Percentiles rank a stretch among this genome's conserved stretches.
Conservation (phyloP, 257 asterid species). For the Thymus mandschuricus region DNA sequence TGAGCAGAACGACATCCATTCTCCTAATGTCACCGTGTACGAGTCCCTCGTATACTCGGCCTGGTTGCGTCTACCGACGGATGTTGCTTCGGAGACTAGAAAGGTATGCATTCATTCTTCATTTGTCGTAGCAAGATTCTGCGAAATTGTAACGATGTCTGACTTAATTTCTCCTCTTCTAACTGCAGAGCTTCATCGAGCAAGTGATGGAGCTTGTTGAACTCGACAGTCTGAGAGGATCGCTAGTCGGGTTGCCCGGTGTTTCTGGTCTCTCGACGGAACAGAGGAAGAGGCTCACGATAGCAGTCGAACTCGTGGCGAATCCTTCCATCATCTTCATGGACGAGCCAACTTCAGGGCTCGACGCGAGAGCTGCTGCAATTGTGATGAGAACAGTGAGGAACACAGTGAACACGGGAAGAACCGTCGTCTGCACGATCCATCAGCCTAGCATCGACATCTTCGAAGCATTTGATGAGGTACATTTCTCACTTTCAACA, state of each 20-base stretch:
- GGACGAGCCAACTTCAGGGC: constrained; percentile 73
- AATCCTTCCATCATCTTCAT: constrained; percentile 66
- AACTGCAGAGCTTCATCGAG: constrained; percentile 53
- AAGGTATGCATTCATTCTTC: constrained; percentile 31
- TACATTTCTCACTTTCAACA: neutral
- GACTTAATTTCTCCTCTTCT: neutral
- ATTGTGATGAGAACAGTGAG: constrained; percentile 67
- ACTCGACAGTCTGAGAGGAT: constrained; percentile 43
- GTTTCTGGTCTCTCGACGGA: constrained; percentile 61
- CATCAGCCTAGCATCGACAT: constrained; percentile 76
- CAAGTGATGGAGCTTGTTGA: constrained; percentile 73
- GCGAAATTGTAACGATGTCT: neutral
- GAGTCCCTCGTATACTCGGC: constrained; percentile 52
- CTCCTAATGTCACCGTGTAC: constrained; percentile 38
- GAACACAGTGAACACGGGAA: constrained; percentile 62
- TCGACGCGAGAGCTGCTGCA: constrained; percentile 69
- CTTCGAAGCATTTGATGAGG: constrained; percentile 76
- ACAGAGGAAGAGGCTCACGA: constrained; percentile 64
- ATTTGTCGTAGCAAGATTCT: neutral
- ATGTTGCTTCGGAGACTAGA: constrained; percentile 47
- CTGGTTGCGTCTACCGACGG: constrained; percentile 52
- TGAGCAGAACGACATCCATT: constrained; percentile 43
- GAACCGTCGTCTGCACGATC: constrained; percentile 71
- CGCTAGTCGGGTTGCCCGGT: constrained; percentile 62
- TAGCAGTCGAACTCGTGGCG: constrained; percentile 69